phyloP scores from a whole-genome alignment of 495 filamentous ascomycete species.

The Tuber melanosporum region DNA sequence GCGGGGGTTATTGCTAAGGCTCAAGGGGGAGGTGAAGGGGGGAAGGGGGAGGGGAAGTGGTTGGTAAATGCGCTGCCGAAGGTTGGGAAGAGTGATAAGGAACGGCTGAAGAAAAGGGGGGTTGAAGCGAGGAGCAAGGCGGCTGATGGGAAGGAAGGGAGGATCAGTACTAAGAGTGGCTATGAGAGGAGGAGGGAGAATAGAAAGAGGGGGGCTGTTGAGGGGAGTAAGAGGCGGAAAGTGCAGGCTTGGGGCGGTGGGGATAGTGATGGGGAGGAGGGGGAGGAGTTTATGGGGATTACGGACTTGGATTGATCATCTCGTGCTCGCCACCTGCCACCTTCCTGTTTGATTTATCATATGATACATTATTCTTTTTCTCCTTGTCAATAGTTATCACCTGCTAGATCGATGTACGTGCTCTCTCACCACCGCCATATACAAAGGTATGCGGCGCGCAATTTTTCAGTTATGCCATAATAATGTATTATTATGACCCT shows the following conservation, averaged over 20 bases:
- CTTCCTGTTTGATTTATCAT: background rate
- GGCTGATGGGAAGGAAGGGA: constrained; percentile 44
- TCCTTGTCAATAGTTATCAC: background rate
- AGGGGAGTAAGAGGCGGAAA: constrained; percentile 61
- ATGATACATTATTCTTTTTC: background rate
- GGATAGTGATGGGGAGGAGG: constrained; percentile 41
- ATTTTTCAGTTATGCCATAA: background rate
- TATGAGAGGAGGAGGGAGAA: constrained; percentile 76
- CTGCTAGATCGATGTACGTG: background rate
- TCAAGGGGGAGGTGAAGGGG: constrained; percentile 51
- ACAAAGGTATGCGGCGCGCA: background rate
- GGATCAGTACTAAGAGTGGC: constrained; percentile 88
- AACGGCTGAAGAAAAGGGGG: constrained; percentile 72
- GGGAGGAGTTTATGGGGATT: constrained; percentile 42
- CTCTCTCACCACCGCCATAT: background rate
- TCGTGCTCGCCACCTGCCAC: background rate
- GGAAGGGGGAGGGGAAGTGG: constrained; percentile 69
- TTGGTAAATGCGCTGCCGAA: constrained; percentile 79
- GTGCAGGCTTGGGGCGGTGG: constrained; percentile 42
- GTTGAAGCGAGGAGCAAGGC: constrained; percentile 63
- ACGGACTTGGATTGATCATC: constrained; percentile 9
- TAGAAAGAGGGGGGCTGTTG: constrained; percentile 64
- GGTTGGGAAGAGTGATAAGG: constrained; percentile 71
- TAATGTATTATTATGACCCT: no score
- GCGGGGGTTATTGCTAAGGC: constrained; percentile 84